These are phyloP conservation scores for Didymellaceae sp. DNA, from an alignment of 2,329 filamentous ascomycete genomes.

Conservation along the genomic window DNA sequence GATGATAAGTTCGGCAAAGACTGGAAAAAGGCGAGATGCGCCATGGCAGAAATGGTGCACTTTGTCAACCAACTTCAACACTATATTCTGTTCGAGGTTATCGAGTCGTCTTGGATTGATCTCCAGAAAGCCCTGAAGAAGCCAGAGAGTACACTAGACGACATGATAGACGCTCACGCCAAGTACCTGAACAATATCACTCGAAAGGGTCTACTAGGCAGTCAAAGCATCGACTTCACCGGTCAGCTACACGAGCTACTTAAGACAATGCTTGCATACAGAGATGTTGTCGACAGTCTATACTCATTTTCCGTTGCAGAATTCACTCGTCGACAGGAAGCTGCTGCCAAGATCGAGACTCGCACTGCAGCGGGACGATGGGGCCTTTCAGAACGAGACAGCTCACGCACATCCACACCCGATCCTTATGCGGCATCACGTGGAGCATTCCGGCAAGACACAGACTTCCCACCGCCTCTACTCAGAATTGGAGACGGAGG, in stretches of 20 bases:
- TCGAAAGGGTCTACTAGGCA: slow-evolving; percentile 90
- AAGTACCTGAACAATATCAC: slow-evolving; percentile 93
- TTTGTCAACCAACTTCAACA: slow-evolving; percentile 97
- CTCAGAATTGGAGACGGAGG: slow-evolving; percentile 44
- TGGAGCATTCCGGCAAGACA: slow-evolving; percentile 36
- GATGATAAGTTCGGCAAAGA: slow-evolving; percentile 75
- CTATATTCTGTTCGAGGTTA: slow-evolving; percentile 98
- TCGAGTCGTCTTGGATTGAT: slow-evolving; percentile 93
- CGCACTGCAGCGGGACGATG: slow-evolving; percentile 69
- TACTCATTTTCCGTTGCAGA: slow-evolving; percentile 96
- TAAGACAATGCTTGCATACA: slow-evolving; percentile 91
- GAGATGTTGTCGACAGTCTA: slow-evolving; percentile 89
- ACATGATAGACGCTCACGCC: slow-evolving; percentile 89
- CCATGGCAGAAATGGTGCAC: slow-evolving; percentile 96
- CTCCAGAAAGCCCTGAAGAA: slow-evolving; percentile 82
- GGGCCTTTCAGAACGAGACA: slow-evolving; percentile 65
- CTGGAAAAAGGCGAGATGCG: slow-evolving; percentile 89
- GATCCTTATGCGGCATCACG: slow-evolving; percentile 23
- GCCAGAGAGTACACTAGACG: slow-evolving; percentile 90
- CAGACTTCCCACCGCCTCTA: slow-evolving; percentile 51
- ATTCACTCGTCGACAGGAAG: slow-evolving; percentile 89
- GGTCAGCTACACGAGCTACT: slow-evolving; percentile 90
- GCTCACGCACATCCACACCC: slow-evolving; percentile 22
- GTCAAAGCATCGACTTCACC: slow-evolving; percentile 75
- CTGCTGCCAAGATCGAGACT: slow-evolving; percentile 73